Conservation (phyloP, 2,329 filamentous ascomycete genomes). For the Didymella pomorum region DNA sequence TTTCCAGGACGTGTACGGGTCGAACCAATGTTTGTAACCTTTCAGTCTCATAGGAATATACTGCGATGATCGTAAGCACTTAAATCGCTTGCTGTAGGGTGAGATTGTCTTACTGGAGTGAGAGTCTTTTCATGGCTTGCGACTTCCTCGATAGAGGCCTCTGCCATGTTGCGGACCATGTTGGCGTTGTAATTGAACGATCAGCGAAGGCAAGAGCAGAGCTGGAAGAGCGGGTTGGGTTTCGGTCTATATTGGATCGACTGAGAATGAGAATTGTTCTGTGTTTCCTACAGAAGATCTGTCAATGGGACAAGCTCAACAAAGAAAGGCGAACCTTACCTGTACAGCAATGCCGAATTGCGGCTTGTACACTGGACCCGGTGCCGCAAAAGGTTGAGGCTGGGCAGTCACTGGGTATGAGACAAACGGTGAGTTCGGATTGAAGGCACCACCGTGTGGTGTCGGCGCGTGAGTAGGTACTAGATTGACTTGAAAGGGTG, state of each 20-base stretch:
- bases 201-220: slow-evolving; percentile 27
- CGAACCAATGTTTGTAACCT: slow-evolving; percentile 35
- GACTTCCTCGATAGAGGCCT: slow-evolving; percentile 27
- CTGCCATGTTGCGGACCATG: slow-evolving; percentile 23
- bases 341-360: slow-evolving; percentile 21
- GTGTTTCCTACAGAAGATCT: slow-evolving; percentile 13
- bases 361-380: slow-evolving; percentile 19
- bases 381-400: slow-evolving; percentile 16
- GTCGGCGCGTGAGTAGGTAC: background rate
- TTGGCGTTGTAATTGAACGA: background rate
- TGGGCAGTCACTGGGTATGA: slow-evolving; percentile 17
- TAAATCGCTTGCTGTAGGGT: background rate
- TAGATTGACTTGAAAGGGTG: background rate
- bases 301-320: background rate
- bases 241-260: slow-evolving; percentile 16
- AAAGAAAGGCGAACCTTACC: slow-evolving; percentile 1
- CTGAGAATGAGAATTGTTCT: slow-evolving; percentile 16
- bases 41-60: slow-evolving; percentile 23
- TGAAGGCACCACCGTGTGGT: slow-evolving; percentile 28
- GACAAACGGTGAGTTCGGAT: slow-evolving; percentile 22
- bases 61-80: background rate
- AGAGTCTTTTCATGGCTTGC: slow-evolving; percentile 1
- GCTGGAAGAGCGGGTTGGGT: slow-evolving; percentile 30
- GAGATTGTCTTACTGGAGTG: background rate
- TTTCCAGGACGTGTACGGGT: slow-evolving; percentile 33